A percentile compares a stretch with the other conserved stretches of the same genome.
Evolutionary conservation across 2,329 filamentous ascomycete genomes (phyloP).

Genomic region (Metarhizium brunneum): DNA sequence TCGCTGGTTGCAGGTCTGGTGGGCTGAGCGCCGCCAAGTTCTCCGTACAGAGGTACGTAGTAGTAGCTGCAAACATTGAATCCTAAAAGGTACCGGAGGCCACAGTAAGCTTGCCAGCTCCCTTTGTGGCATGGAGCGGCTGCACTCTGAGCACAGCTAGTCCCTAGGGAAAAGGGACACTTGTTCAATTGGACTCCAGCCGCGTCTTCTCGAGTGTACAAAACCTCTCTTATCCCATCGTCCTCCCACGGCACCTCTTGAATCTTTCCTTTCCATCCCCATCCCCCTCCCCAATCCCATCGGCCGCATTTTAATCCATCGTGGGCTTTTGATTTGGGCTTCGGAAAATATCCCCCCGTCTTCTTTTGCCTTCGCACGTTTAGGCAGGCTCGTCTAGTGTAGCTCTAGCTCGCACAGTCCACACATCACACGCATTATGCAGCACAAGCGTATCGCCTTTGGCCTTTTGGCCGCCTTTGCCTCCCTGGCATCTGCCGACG

Average conservation of each 20-base stretch:
- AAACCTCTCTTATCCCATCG: constrained; percentile 21
- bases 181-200: constrained; percentile 31
- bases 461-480: constrained; percentile 47
- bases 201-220: constrained; percentile 19
- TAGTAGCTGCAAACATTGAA: neutral
- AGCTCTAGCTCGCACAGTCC: neutral
- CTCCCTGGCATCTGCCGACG: constrained; percentile 47
- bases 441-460: constrained; percentile 39
- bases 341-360: neutral
- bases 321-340: neutral
- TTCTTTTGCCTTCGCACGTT: neutral
- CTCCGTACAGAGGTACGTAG: neutral
- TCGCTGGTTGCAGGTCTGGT: no score
- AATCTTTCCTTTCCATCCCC: constrained; percentile 10
- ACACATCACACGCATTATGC: constrained; percentile 27
- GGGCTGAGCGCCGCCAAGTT: neutral
- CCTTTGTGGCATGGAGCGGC: neutral
- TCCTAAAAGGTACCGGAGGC: no score
- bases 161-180: constrained; percentile 27
- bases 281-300: neutral
- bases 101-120: no score
- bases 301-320: constrained; percentile 5
- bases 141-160: neutral
- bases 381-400: no score
- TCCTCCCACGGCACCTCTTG: constrained; percentile 10